Evolutionary conservation across 345 rosid species (phyloP).

Genomic region (Euphorbia peplus): DNA sequence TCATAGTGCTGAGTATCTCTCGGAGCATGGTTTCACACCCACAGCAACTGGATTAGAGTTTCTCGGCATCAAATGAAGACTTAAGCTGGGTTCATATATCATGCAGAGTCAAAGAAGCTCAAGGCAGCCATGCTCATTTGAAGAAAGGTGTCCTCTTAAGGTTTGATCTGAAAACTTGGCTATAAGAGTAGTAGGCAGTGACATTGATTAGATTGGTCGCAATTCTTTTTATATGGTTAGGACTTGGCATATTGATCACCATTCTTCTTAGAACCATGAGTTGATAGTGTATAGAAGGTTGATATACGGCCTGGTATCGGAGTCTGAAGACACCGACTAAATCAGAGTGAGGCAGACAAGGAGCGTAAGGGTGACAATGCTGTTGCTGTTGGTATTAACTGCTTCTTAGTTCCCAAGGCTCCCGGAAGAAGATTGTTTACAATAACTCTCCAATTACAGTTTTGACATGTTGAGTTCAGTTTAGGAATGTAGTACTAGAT

Average conservation of each 20-base stretch:
- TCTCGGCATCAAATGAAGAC: constrained; percentile 41
- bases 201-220: not conserved
- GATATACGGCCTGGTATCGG: too few species aligned
- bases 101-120: not conserved
- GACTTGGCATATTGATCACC: not conserved
- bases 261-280: too few species aligned
- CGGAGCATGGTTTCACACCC: constrained; percentile 60
- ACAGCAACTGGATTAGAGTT: constrained; percentile 65
- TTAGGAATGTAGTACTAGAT: not conserved
- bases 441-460: not conserved
- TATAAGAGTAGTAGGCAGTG: not conserved
- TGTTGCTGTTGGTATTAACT: too few species aligned
- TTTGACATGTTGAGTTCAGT: not conserved
- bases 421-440: not conserved
- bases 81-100: not conserved
- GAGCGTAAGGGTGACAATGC: too few species aligned
- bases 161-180: constrained; percentile 8
- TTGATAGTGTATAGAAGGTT: not conserved
- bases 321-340: too few species aligned
- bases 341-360: too few species aligned
- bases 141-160: not conserved
- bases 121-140: not conserved
- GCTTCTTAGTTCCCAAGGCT: not conserved
- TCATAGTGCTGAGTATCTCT: constrained; percentile 59
- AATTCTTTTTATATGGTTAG: not conserved